These are phyloP conservation scores for Aspergillus steynii DNA, from an alignment of 495 filamentous ascomycete genomes.

Conservation along the genomic window DNA sequence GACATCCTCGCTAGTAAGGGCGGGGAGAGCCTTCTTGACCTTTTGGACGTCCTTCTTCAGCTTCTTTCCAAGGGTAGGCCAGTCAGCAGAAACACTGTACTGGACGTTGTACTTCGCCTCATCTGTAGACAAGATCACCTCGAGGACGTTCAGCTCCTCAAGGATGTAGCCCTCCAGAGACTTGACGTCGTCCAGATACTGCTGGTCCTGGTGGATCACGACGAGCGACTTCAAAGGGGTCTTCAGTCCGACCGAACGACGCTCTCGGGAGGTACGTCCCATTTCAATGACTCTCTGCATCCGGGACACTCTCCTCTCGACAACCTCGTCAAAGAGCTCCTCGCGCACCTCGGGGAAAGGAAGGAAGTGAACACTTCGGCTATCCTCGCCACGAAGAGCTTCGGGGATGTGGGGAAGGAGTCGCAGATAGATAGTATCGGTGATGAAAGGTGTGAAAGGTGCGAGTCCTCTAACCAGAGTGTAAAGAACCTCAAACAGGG, in stretches of 20 bases:
- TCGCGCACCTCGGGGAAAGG: constrained; percentile 82
- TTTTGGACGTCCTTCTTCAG: constrained; percentile 88
- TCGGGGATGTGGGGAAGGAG: constrained; percentile 80
- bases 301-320: constrained; percentile 81
- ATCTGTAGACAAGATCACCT: constrained; percentile 81
- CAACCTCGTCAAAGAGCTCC: constrained; percentile 81
- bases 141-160: constrained; percentile 87
- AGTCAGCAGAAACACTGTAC: constrained; percentile 86
- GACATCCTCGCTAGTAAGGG: constrained; percentile 75
- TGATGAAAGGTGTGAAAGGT: constrained; percentile 94
- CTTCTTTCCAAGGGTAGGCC: constrained; percentile 94
- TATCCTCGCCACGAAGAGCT: constrained; percentile 62
- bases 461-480: constrained; percentile 84
- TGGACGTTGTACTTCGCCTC: constrained; percentile 90
- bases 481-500: constrained; percentile 94
- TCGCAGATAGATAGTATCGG: constrained; percentile 87
- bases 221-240: constrained; percentile 86
- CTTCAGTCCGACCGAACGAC: constrained; percentile 81
- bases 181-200: constrained; percentile 83
- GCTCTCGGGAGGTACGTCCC: constrained; percentile 80
- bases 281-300: constrained; percentile 98
- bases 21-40: constrained; percentile 87
- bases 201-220: constrained; percentile 80
- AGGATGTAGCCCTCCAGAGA: constrained; percentile 82
- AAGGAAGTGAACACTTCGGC: constrained; percentile 89